These are phyloP conservation scores for Fraxinus cuspidata DNA, from an alignment of 257 asterid genomes.

Conservation along the genomic window DNA sequence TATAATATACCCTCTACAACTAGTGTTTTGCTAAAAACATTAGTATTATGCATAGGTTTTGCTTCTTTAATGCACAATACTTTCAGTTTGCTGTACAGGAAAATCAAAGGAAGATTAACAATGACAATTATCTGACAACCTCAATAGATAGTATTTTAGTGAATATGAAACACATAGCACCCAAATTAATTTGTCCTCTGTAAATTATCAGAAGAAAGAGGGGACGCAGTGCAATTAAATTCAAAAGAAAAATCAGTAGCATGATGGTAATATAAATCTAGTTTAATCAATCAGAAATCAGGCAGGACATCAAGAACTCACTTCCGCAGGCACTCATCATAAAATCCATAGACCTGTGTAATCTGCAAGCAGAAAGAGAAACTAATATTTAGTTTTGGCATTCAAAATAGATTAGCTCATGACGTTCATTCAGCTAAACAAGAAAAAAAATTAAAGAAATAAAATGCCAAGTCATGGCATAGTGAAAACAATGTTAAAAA, in stretches of 20 bases:
- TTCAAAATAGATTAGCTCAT: neutral
- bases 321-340: constrained; percentile 59
- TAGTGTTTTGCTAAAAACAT: neutral
- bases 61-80: neutral
- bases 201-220: neutral
- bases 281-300: neutral
- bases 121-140: neutral
- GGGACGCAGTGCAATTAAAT: neutral
- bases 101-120: neutral
- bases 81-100: neutral
- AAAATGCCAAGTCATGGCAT: neutral
- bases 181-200: neutral
- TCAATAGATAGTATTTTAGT: neutral
- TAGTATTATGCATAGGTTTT: neutral
- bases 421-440: neutral
- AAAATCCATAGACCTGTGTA: constrained; percentile 59
- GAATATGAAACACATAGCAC: neutral
- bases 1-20: neutral
- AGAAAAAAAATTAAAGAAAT: neutral
- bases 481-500: neutral
- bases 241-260: neutral
- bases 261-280: neutral
- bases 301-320: constrained; percentile 31
- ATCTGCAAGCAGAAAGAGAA: constrained; percentile 42
- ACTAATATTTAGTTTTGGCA: neutral